These are phyloP conservation scores for Fusarium sp. DNA, from an alignment of 2,329 filamentous ascomycete species.

Conservation along the genomic window DNA sequence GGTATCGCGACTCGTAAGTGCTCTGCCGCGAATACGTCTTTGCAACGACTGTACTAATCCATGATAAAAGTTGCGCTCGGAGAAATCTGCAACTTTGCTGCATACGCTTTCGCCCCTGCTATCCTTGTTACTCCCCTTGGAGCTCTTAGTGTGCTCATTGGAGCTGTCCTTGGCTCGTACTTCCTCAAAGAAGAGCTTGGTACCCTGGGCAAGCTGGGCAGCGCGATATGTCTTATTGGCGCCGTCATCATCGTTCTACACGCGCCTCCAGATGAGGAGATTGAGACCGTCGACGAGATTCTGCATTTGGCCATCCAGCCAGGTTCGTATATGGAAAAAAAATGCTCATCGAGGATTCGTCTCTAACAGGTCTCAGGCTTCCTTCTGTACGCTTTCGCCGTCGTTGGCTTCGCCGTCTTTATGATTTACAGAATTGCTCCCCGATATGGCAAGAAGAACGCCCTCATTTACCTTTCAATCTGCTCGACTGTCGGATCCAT, in stretches of 20 bases:
- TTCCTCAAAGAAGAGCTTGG: constrained; percentile 92
- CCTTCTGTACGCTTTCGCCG: constrained; percentile 83
- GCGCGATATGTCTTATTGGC: constrained; percentile 94
- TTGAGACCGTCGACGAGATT: constrained; percentile 92
- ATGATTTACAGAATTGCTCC: constrained; percentile 98
- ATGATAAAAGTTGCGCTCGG: constrained; percentile 80
- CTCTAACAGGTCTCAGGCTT: constrained; percentile 73
- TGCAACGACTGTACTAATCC: constrained; percentile 35
- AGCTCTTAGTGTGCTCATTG: constrained; percentile 93
- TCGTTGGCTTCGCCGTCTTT: constrained; percentile 84
- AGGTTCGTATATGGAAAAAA: constrained; percentile 65
- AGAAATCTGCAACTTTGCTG: constrained; percentile 96
- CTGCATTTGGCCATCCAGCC: constrained; percentile 90
- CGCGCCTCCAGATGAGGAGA: constrained; percentile 92
- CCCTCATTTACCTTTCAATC: constrained; percentile 95
- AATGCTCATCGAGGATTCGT: neutral
- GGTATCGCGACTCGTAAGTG: constrained; percentile 87
- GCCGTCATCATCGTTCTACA: constrained; percentile 98
- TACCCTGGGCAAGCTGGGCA: constrained; percentile 91
- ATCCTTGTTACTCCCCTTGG: constrained; percentile 97
- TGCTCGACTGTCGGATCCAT: constrained; percentile 97
- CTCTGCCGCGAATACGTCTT: neutral
- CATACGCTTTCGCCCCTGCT: constrained; percentile 98
- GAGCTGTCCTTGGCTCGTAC: constrained; percentile 93
- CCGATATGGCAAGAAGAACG: constrained; percentile 91